These are phyloP conservation scores for Kingdonia uniflora DNA, from an alignment of 164 flowering plant genomes.

Conservation along the genomic window DNA sequence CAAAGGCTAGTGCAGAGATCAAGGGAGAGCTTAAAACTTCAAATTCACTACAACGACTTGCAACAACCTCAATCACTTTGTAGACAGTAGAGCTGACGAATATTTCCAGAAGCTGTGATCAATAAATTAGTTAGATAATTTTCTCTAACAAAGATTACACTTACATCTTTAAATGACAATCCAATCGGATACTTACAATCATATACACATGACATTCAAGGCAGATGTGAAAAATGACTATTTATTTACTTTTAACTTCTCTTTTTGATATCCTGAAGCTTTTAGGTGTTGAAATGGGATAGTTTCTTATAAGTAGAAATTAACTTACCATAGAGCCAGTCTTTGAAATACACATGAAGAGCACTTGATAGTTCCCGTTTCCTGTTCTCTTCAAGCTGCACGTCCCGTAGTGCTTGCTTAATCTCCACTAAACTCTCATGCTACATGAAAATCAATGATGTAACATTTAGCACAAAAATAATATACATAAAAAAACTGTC, in stretches of 20 bases:
- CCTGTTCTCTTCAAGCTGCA: constrained; percentile 68
- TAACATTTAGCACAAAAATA: background rate
- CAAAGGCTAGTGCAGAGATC: no score
- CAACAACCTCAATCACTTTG: constrained; percentile 59
- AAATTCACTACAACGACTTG: no score
- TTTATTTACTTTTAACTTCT: no score
- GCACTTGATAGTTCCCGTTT: constrained; percentile 80
- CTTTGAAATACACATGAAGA: constrained; percentile 78
- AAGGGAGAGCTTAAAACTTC: no score
- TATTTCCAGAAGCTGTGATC: constrained; percentile 80
- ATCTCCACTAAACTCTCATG: constrained; percentile 52
- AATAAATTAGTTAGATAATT: no score
- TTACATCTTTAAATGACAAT: no score
- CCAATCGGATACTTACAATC: no score
- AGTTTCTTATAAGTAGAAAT: background rate
- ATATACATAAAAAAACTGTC: background rate
- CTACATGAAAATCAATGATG: constrained; percentile 24
- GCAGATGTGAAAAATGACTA: no score
- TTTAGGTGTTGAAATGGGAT: no score
- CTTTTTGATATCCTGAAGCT: no score
- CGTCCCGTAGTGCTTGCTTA: constrained; percentile 65
- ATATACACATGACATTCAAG: no score
- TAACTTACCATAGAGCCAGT: constrained; percentile 86
- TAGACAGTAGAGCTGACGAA: constrained; percentile 87
- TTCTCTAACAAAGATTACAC: no score